Evolutionary conservation across 306 rosid genomes (phyloP), one percentile per base, ranked within the genome.

Genomic region (Medicago lupulina): DNA sequence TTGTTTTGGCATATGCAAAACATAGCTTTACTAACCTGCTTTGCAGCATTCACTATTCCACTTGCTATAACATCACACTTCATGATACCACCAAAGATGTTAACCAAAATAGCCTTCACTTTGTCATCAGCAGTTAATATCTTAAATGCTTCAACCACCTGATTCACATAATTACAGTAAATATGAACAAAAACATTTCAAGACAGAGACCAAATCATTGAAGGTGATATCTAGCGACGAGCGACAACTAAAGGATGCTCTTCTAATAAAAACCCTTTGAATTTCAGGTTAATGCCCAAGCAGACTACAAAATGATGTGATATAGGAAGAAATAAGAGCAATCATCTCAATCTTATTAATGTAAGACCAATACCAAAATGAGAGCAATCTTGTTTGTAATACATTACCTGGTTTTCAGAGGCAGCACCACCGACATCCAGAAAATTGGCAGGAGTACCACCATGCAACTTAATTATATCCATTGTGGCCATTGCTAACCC

Each of bases 381-480:
- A 73, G 53, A 69, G 67, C 67, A 51, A 49, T 21, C 21, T 18
- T 21, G 76, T 61, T 72, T 71, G 47, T 51, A 25, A 41, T 70
- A 53, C 70, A 81, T 88, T 84, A 95, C 99, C 99, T 95, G 99
- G 83, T 83, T 80, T 88, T 95, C 99, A 55, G 99, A 92, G 67
- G 99, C 99, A 92, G 89, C 90, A 59, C 99, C 99, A 71, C 99
- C 99, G 2, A 92, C 97, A 79, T 95, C 99, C 62, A 95, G 87
- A 81, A 95, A 95, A 88, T 95, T 95, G 72, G 99, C 99, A 74
- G 99, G 99, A 76, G 99, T 95, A 80, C 99, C 99, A 23, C 99
- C 99, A 62, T 83, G 97, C 83, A 95, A 81, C 82, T 95, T 95
- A 68, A 95, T 95, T 58, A 95, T 95, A 78, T 95, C 99, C 99